A percentile compares a stretch with the other conserved stretches of the same genome.
phyloP scores from a whole-genome alignment of 1,284 basidiomycete genomes.

The Malassezia dermatis region DNA sequence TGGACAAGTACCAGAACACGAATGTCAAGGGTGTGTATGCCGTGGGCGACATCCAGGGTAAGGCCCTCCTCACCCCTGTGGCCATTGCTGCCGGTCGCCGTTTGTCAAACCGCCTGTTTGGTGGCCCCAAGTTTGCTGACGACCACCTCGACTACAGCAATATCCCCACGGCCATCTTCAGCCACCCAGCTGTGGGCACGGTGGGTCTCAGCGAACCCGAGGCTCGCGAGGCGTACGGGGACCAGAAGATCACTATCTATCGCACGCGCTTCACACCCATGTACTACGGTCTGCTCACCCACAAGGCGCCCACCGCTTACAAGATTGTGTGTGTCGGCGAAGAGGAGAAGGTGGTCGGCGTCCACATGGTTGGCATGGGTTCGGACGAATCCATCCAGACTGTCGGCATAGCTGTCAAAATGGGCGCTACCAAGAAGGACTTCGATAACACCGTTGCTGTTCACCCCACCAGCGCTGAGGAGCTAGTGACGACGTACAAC shows the following conservation, averaged over 20 bases:
- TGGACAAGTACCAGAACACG: slow-evolving; percentile 75
- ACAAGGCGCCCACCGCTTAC: slow-evolving; percentile 64
- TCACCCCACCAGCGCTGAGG: slow-evolving; percentile 44
- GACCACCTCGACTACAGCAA: slow-evolving; percentile 82
- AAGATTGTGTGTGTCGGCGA: slow-evolving; percentile 77
- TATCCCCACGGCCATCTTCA: slow-evolving; percentile 57
- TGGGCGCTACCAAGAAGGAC: slow-evolving; percentile 55
- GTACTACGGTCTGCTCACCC: slow-evolving; percentile 46
- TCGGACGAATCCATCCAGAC: slow-evolving; percentile 89
- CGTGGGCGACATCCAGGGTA: slow-evolving; percentile 85
- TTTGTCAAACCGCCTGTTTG: slow-evolving; percentile 80
- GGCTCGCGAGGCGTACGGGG: slow-evolving; percentile 74
- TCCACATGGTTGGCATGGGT: slow-evolving; percentile 74
- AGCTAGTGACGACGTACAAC: slow-evolving; percentile 26
- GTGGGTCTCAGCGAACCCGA: slow-evolving; percentile 64
- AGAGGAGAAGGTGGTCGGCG: slow-evolving; percentile 85
- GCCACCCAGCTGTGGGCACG: slow-evolving; percentile 30
- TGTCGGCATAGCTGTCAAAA: slow-evolving; percentile 87
- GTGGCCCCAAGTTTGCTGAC: slow-evolving; percentile 67
- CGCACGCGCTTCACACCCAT: slow-evolving; percentile 50
- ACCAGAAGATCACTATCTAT: slow-evolving; percentile 80
- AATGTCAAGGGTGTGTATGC: slow-evolving; percentile 64
- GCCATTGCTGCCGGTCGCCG: slow-evolving; percentile 90
- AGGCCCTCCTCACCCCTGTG: slow-evolving; percentile 88
- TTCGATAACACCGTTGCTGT: slow-evolving; percentile 47